Percentiles rank a stretch among this genome's conserved stretches.
Conservation (phyloP, 352 stramenopile species). For the Globisporangium middletonii region DNA sequence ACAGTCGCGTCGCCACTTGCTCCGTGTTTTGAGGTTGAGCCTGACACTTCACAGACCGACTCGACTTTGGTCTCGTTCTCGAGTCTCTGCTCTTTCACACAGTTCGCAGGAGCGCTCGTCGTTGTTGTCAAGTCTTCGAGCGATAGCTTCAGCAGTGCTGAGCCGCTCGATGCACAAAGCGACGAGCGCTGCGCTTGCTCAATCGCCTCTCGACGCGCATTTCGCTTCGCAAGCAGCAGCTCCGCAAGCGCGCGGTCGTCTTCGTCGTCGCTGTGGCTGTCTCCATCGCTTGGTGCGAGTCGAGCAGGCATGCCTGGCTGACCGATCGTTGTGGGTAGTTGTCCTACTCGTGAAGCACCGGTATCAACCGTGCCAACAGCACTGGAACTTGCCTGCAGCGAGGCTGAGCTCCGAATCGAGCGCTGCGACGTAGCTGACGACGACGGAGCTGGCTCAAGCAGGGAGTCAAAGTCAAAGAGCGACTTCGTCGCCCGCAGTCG, state of each 20-base stretch:
- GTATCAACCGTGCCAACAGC: too few relatives aligned
- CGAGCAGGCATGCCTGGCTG: too few relatives aligned
- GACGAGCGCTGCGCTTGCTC: slow-evolving; percentile 1
- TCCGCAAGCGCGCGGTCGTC: slow-evolving; percentile 5
- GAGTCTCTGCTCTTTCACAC: background rate
- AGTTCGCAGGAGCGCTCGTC: background rate
- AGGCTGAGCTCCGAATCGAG: background rate
- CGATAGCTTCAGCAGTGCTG: background rate
- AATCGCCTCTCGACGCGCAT: slow-evolving; percentile 3
- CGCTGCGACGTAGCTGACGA: background rate
- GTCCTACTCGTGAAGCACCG: background rate
- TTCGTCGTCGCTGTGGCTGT: background rate
- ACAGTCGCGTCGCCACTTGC: background rate
- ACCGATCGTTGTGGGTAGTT: background rate
- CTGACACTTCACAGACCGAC: background rate
- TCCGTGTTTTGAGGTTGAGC: too few relatives aligned
- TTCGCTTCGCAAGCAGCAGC: slow-evolving; percentile 10
- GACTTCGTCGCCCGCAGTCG: background rate
- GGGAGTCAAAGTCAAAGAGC: slow-evolving; percentile 57
- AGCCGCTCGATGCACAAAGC: background rate
- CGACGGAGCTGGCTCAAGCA: slow-evolving; percentile 17
- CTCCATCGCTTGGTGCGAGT: background rate
- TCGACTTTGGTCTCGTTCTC: background rate
- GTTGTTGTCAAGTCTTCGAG: background rate
- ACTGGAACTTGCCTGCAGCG: too few relatives aligned